A percentile compares a stretch with the other conserved stretches of the same genome.
These are phyloP conservation scores for Alternaria hordeiaustralica DNA, from an alignment of 2,329 filamentous ascomycete species.

Conservation along the genomic window DNA sequence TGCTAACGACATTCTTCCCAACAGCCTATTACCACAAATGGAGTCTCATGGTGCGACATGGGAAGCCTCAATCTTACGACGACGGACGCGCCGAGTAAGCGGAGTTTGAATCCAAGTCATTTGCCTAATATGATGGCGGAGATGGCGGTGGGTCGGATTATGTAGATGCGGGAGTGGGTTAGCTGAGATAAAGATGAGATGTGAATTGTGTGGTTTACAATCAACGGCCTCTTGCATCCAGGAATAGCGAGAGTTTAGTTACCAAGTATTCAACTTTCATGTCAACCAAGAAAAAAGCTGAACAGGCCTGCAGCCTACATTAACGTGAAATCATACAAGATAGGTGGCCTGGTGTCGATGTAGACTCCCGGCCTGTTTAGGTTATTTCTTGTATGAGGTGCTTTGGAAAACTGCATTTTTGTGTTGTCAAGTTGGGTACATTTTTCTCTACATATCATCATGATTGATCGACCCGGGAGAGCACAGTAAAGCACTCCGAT, in stretches of 20 bases:
- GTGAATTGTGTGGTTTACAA: not conserved
- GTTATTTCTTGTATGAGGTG: not conserved
- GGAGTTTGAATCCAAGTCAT: slow-evolving; percentile 5
- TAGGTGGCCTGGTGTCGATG: not conserved
- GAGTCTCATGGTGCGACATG: slow-evolving; percentile 47
- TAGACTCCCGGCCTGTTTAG: not conserved
- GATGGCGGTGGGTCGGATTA: not conserved
- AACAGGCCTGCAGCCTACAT: not conserved
- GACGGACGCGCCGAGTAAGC: slow-evolving; percentile 5
- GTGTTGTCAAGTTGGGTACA: not conserved
- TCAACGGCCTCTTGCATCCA: not conserved
- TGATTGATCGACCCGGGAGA: not conserved
- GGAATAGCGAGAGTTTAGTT: not conserved
- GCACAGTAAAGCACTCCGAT: not conserved
- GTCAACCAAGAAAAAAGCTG: not conserved
- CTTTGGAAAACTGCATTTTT: not conserved
- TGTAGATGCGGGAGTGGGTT: not conserved
- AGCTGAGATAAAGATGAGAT: not conserved
- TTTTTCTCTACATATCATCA: not conserved
- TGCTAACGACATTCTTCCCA: not conserved
- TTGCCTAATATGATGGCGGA: slow-evolving; percentile 3
- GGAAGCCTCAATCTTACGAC: slow-evolving; percentile 35
- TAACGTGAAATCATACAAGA: not conserved
- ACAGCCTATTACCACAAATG: slow-evolving; percentile 32
- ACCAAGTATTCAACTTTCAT: not conserved